A percentile compares a stretch with the other conserved stretches of the same genome.
Conservation (phyloP, 768 basidiomycete species). For the Pisolithus marmoratus region DNA sequence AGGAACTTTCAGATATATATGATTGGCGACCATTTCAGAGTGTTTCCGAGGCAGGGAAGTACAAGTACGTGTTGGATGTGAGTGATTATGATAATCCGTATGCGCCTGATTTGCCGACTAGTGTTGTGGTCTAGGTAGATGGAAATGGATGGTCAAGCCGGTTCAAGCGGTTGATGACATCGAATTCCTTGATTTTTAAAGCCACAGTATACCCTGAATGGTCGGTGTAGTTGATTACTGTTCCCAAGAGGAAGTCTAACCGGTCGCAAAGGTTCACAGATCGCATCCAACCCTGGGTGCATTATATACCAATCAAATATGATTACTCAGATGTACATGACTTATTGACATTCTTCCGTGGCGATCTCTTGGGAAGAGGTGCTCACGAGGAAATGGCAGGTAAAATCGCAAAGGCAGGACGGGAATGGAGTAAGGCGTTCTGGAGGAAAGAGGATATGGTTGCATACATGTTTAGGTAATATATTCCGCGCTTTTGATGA, state of each 20-base stretch:
- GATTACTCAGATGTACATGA: conserved; percentile 65
- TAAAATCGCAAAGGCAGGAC: conserved; percentile 46
- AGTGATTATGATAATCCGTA: conserved; percentile 6
- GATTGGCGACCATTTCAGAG: conserved; percentile 41
- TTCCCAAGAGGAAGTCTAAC: conserved; percentile 40
- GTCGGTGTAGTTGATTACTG: conserved; percentile 35
- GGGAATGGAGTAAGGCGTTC: conserved; percentile 45
- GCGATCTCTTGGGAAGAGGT: conserved; percentile 28
- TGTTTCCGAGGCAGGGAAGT: conserved; percentile 40
- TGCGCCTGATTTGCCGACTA: conserved; percentile 54
- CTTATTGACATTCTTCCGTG: conserved; percentile 61
- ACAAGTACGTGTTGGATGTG: conserved; percentile 52
- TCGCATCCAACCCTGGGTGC: conserved; percentile 56
- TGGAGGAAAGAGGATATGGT: conserved; percentile 55
- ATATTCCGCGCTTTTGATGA: conserved; percentile 35
- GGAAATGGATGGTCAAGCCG: conserved; percentile 58
- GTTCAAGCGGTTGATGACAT: conserved; percentile 55
- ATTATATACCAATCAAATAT: conserved; percentile 59
- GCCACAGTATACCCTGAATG: conserved; percentile 61
- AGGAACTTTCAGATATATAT: conserved; percentile 36
- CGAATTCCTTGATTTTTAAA: conserved; percentile 56
- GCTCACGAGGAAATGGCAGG: conserved; percentile 51
- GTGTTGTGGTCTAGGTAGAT: conserved; percentile 46
- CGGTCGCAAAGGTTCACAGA: conserved; percentile 44
- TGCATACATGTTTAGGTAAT: conserved; percentile 50